Conservation (phyloP, 2,329 filamentous ascomycete genomes). For the Botrytis sinoallii region DNA sequence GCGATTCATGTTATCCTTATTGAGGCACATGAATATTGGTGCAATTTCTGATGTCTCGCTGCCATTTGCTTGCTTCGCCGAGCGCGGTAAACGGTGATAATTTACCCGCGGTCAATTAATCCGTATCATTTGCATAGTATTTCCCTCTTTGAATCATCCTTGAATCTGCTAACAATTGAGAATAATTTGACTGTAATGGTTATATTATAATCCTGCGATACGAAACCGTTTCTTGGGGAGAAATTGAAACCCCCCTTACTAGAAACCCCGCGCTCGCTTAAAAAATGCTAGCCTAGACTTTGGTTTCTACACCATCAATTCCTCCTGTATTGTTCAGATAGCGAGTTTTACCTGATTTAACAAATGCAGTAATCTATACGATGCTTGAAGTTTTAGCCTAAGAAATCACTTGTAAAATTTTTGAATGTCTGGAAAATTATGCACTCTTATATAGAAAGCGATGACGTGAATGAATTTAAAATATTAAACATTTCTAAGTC, state of each 20-base stretch:
- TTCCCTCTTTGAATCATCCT: not conserved
- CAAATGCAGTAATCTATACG: fast-evolving
- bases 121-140: no score
- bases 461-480: no score
- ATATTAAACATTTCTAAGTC: not conserved
- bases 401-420: fast-evolving
- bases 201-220: not conserved
- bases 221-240: not conserved
- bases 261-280: not conserved
- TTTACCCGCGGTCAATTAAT: not conserved
- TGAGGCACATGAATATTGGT: fast-evolving
- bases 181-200: not conserved
- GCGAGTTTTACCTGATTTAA: not conserved
- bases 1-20: not conserved
- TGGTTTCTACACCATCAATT: not conserved
- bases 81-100: not conserved
- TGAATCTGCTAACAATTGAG: fast-evolving
- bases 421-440: not conserved
- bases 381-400: fast-evolving
- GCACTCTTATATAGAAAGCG: not conserved
- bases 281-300: not conserved
- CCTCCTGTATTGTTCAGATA: fast-evolving
- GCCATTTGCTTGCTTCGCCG: no score
- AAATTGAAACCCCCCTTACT: not conserved
- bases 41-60: no score